Base-by-base conservation (phyloP, 1,139 yeast genomes). In the Candida buenavistaensis region DNA sequence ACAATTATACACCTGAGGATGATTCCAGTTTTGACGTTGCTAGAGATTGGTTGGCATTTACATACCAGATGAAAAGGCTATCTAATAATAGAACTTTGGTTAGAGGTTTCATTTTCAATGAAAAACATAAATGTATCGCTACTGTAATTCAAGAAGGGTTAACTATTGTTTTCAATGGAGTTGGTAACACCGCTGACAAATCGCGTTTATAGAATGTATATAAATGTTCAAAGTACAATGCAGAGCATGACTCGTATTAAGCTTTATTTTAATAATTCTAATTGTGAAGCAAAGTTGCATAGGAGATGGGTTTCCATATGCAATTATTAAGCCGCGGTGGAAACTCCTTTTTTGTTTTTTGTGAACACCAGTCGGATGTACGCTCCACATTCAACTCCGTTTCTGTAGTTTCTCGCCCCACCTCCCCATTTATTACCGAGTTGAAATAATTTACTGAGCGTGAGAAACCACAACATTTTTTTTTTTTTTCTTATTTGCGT, bases 91-190 rank as follows among this genome's bases (percentile, higher is more conserved):
- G 76, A 15, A 53, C 71, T 8, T 47, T 70, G 37, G 65, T 68
- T 11, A 49, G 74, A 13, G 75, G 75, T 1, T 57, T 48, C 31
- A 52, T 67, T 43, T 66, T 51, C 43, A 61, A 64, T 38, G 52
- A 54, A 26, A 44, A 59, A 3, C 62, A 67, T n/a, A 51, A 53
- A 30, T 55, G 61, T 35, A 59, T 69, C 9, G 75, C 74, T 7
- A 66, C 75, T 0, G 57, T 68, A 7, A 46, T 64, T 11, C 76
- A 70, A 47, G 76, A 70, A 48, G 76, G 75, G 2, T 55, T 70
- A 38, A 62, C 72, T 2, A 54, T 55, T 35, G 44, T 63, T 46
- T 42, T 44, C 14, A 44, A 49, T 4, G 67, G 66, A 3, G 58
- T 62, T 9, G 52, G 58, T 3, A 57, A 55, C n/a, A 43, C 50